Evolutionary conservation across 2,329 filamentous ascomycete species (phyloP).

Genomic region (Scolecobasidium constrictum): DNA sequence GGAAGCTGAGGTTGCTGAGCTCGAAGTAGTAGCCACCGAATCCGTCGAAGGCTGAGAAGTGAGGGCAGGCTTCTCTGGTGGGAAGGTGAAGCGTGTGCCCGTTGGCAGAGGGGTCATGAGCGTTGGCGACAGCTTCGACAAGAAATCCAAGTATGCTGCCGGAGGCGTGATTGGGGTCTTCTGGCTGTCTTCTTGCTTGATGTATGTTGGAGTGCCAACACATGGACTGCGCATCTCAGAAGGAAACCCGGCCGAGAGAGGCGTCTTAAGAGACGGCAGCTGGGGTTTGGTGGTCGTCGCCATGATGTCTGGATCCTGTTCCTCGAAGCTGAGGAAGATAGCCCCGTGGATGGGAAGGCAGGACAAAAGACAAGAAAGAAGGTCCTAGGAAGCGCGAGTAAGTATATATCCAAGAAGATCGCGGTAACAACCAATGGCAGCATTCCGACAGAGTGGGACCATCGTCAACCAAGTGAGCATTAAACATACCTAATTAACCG

Average conservation of each 20-base stretch:
- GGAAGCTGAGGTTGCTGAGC: constrained; percentile 5
- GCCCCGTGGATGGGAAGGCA: too few species aligned
- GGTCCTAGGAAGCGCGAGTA: constrained; percentile 12
- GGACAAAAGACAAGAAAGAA: too few species aligned
- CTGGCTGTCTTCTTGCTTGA: constrained; percentile 58
- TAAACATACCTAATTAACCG: constrained; percentile 1
- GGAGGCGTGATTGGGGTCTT: constrained; percentile 89
- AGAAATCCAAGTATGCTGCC: constrained; percentile 81
- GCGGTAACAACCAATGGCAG: constrained; percentile 18
- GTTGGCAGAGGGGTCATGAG: constrained; percentile 55
- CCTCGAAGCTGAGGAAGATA: too few species aligned
- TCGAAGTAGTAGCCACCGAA: constrained; percentile 22
- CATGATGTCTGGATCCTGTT: constrained; percentile 1
- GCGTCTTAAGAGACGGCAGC: constrained; percentile 37
- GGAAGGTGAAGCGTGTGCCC: constrained; percentile 37
- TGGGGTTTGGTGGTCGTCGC: constrained; percentile 28
- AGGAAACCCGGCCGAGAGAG: constrained; percentile 48
- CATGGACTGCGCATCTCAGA: constrained; percentile 49
- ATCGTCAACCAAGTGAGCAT: constrained; percentile 8
- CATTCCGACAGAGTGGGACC: constrained; percentile 17
- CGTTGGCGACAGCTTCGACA: constrained; percentile 61
- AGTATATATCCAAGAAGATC: too few species aligned
- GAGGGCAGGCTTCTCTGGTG: constrained; percentile 24
- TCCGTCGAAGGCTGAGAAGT: constrained; percentile 23
- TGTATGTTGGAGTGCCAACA: constrained; percentile 48